Evolutionary conservation across 352 stramenopile species (phyloP), one percentile per base, ranked within the genome.

Genomic region (Pythium graminicola): DNA sequence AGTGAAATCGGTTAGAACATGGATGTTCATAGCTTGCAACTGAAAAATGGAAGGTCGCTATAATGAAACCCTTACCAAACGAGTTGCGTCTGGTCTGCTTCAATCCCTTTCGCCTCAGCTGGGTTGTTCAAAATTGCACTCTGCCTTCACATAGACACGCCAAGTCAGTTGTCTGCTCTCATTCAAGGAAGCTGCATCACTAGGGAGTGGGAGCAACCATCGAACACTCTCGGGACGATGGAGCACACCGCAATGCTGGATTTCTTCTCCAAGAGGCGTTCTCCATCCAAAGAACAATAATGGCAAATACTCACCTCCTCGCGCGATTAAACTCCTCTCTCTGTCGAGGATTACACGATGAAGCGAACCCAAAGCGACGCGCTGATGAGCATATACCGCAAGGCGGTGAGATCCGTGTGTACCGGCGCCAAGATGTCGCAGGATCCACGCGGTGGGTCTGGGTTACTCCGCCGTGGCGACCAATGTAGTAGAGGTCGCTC

Each of bases 21-120:
- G 9, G 31, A 14, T 36, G 31, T 14, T 36, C 41, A 13, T 32
- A 14, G 20, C 19, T 20, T 17, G 4, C 42, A 11, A 33, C 6
- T 49, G 42, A 49, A 49, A 49, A 49, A 35, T 50, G 43, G 31
- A 53, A 53, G 46, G 32, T 33, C 46, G 46, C 31, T 23, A 28
- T 11, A 29, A 27, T 27, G 29, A 42, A 42, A 41, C 28, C 17
- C 31, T 42, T 44, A 35, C 32, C 31, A 42, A 31, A 42, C 23
- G 22, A 4, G 13, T n/a, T 23, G 40, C 31, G 28, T 20, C 44
- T 42, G 41, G 29, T 32, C 31, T 44, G 23, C 16, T 23, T 33
- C 13, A 8, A 20, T 6, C 38, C 6, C 38, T 26, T 7, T 44
- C 16, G 16, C 38, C n/a, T 6, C n/a, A 10, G 5, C 22, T 50